Percentiles rank a stretch among this genome's conserved stretches.
Conservation (phyloP, 2,329 filamentous ascomycete genomes). For the Hymenoscyphus fraxineus region DNA sequence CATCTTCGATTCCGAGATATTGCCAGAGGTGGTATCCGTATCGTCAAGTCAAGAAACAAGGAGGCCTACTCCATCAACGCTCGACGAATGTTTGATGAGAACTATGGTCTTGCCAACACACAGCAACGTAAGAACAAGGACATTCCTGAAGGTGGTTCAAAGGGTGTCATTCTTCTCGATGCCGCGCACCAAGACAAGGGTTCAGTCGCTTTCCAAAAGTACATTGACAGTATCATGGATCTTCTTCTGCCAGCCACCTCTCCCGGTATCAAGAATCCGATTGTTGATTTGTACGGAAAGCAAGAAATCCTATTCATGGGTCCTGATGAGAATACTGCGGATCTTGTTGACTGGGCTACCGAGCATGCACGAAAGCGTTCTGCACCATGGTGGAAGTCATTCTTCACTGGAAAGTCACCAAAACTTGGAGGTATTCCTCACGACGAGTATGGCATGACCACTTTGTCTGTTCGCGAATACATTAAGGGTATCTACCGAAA, state of each 20-base stretch:
- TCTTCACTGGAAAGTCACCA: conserved; percentile 98
- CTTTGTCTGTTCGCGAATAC: conserved; percentile 91
- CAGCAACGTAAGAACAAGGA: conserved; percentile 99
- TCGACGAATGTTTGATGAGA: conserved; percentile 94
- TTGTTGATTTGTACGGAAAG: conserved; percentile 92
- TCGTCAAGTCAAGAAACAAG: conserved; percentile 95
- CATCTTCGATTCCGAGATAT: conserved; percentile 97
- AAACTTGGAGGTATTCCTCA: conserved; percentile 95
- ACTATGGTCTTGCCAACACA: conserved; percentile 96
- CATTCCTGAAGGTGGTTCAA: conserved; percentile 95
- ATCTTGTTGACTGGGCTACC: conserved; percentile 98
- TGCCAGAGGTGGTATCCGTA: conserved; percentile 92
- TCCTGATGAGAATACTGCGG: conserved; percentile 96
- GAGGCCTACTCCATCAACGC: conserved; percentile 97
- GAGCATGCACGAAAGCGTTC: conserved; percentile 83
- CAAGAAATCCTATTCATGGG: conserved; percentile 98
- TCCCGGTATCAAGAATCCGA: conserved; percentile 97
- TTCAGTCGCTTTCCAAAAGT: conserved; percentile 94
- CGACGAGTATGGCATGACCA: conserved; percentile 96
- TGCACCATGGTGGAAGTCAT: conserved; percentile 99
- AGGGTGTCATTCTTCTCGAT: conserved; percentile 94
- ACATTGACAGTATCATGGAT: conserved; percentile 97
- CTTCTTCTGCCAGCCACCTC: conserved; percentile 84
- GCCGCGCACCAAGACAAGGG: conserved; percentile 91
- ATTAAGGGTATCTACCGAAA: conserved; percentile 97